Base-by-base conservation (phyloP, 176 grass and related monocot species). In the Avena insularis region DNA sequence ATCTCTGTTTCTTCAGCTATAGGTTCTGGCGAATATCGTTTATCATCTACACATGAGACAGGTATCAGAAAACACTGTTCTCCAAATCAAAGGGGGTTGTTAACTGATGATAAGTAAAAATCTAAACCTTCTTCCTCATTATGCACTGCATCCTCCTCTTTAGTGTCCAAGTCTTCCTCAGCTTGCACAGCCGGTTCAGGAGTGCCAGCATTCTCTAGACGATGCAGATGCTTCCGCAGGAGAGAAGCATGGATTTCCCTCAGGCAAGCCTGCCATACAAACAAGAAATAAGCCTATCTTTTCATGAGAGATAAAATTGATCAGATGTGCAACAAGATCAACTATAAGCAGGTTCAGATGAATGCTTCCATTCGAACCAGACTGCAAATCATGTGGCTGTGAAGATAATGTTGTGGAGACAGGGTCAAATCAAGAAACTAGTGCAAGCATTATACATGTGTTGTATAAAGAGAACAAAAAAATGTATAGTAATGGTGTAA, bases 221-320 rank as follows among this genome's bases (percentile, higher is more conserved):
- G 90, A 83, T 94, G 92, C n/a, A 99, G 84, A 93, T 99, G 90
- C 83, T 99, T 99, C 70, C 92, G 80, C 67, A 99, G 82, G 46
- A 96, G 89, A 90, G 94, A 96, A 80, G 97, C 87, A 89, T 99
- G 97, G 60, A 96, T 96, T 89, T 99, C 97, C 79, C 86, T 94
- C 29, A 99, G 82, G 49, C 89, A 91, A 81, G 97, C 97, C 97
- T 98, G 77, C 25, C 69, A 29, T 46, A 70, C 6, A 82, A 84
- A 84, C 40, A 86, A 71, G 75, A 79, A 69, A 82, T 48, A 72
- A 79, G 17, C 55, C 40, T 9, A 45, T 81, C 14, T 62, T 77
- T 61, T 4, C 47, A 55, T 60, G 20, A 79, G 20, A 79, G 71
- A 71, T 25, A 63, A 55, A 55, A 63, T 33, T 56, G 16, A 71